Base-by-base conservation (phyloP, 2,329 filamentous ascomycete genomes). In the Xylaria sp. region DNA sequence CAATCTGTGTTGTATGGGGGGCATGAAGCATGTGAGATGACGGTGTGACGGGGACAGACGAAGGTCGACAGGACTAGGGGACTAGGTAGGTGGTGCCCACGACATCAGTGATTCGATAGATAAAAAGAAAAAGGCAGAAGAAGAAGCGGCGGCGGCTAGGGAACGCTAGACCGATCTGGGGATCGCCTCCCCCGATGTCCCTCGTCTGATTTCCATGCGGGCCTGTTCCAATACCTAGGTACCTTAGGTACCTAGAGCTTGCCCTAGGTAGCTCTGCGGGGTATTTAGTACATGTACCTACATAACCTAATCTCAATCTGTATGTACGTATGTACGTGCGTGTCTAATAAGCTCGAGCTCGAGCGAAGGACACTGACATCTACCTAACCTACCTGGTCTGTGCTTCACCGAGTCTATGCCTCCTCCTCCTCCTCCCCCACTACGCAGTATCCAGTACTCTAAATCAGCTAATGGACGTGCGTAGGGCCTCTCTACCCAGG, bases 391-490 rank as follows among this genome's bases (percentile, higher is more conserved):
- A 43, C 8, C 46, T 60, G 57, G 54, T 37, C 52, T 17, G 57
- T 60, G 57, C 54, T 46, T 60, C 57, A 60, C 57, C 57, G 57
- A 60, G 53, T n/a, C 2, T 7, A 21, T 20, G 11, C n/a, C n/a
- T n/a, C n/a, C n/a, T n/a, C n/a, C n/a, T n/a, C n/a, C n/a, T n/a
- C n/a, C n/a, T n/a, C n/a, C n/a, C n/a, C n/a, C n/a, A n/a, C n/a
- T n/a, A n/a, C n/a, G n/a, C n/a, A n/a, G n/a, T n/a, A n/a, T n/a
- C n/a, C n/a, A n/a, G n/a, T n/a, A n/a, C n/a, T n/a, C n/a, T n/a
- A n/a, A n/a, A n/a, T n/a, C n/a, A n/a, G n/a, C n/a, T n/a, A n/a
- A n/a, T n/a, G n/a, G n/a, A n/a, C n/a, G n/a, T n/a, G n/a, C n/a
- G n/a, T n/a, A n/a, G n/a, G n/a, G n/a, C n/a, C n/a, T n/a, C n/a